These are phyloP conservation scores for Russula vinacea DNA, from an alignment of 768 basidiomycete genomes.

Conservation along the genomic window DNA sequence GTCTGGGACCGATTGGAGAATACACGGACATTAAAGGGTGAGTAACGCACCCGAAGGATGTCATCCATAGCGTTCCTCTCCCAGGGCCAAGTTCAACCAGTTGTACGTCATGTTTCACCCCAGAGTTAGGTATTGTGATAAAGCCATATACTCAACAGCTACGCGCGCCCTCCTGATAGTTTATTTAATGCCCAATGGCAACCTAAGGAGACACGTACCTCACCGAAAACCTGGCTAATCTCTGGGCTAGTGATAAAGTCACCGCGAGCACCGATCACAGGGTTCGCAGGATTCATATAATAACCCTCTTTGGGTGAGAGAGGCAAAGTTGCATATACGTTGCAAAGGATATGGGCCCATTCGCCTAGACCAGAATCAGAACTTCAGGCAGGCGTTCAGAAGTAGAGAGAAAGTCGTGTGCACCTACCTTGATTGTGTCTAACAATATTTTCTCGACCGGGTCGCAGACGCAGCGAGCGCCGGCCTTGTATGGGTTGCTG, in stretches of 20 bases:
- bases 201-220: conserved; percentile 52
- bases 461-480: conserved; percentile 5
- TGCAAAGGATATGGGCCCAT: conserved; percentile 84
- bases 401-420: conserved; percentile 7
- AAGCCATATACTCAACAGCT: conserved; percentile 89
- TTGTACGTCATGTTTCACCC: conserved; percentile 50
- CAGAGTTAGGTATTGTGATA: conserved; percentile 69
- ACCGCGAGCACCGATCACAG: conserved; percentile 80
- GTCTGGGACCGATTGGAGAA: conserved; percentile 40
- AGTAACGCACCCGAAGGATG: conserved; percentile 66
- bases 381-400: not conserved
- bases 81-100: conserved; percentile 94
- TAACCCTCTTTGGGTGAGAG: conserved; percentile 88
- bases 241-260: conserved; percentile 98
- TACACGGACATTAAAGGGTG: not conserved
- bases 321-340: conserved; percentile 92
- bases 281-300: conserved; percentile 71
- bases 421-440: conserved; percentile 77
- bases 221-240: conserved; percentile 94
- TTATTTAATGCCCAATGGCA: conserved; percentile 37
- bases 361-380: conserved; percentile 51
- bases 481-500: conserved; percentile 1
- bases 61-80: conserved; percentile 90
- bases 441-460: conserved; percentile 61
- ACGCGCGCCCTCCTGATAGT: conserved; percentile 34